Percentiles rank a stretch among this genome's conserved stretches.
Conservation (phyloP, 1,284 basidiomycete genomes). For the Puccinia coronata region DNA sequence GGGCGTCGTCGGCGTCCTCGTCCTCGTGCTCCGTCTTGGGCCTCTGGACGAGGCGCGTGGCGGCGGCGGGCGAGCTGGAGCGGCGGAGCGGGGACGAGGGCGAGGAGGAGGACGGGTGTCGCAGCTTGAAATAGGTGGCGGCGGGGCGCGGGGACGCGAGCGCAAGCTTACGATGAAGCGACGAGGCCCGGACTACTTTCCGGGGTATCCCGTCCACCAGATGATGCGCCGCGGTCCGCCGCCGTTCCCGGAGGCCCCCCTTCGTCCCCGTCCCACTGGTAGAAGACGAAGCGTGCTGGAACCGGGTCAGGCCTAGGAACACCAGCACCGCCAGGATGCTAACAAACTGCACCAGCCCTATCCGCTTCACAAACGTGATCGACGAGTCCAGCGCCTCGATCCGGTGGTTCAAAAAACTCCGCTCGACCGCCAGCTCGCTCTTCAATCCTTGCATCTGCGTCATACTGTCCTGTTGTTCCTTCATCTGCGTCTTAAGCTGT, state of each 20-base stretch:
- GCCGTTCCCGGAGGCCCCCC: not conserved
- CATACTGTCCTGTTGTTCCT: not conserved
- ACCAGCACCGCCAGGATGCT: conserved; percentile 17
- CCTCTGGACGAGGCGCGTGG: no score
- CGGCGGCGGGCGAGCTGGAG: not conserved
- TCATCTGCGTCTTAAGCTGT: conserved; percentile 17
- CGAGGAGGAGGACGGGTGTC: not conserved
- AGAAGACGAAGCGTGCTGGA: conserved; percentile 6
- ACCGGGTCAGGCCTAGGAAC: conserved; percentile 19
- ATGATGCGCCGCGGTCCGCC: no score
- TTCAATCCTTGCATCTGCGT: conserved; percentile 18
- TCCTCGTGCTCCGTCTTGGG: no score
- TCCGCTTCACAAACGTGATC: conserved; percentile 34
- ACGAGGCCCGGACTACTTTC: not conserved
- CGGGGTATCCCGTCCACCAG: no score
- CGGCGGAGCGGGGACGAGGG: not conserved
- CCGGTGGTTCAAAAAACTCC: conserved; percentile 19
- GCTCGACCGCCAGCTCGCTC: not conserved
- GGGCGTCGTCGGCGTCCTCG: no score
- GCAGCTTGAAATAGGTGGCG: no score
- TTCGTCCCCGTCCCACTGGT: not conserved
- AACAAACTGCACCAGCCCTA: conserved; percentile 43
- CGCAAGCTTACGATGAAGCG: not conserved
- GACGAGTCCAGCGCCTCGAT: conserved; percentile 22
- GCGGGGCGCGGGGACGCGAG: not conserved